Percentiles rank a stretch among this genome's conserved stretches.
Evolutionary conservation across 83 land plant genomes (phyloP).

Genomic region (Thuja plicata): DNA sequence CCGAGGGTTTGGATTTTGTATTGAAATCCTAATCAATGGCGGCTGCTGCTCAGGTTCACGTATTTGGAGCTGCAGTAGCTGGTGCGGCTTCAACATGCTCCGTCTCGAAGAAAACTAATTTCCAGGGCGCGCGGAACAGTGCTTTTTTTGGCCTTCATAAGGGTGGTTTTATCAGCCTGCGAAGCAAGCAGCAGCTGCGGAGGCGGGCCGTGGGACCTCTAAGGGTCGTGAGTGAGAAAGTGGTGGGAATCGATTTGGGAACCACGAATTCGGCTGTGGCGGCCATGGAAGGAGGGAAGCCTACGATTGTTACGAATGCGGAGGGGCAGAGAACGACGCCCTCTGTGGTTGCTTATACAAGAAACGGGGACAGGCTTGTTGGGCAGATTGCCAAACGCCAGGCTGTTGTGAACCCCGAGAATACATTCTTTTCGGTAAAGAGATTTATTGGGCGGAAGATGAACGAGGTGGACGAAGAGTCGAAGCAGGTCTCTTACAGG

Average conservation of each 20-base stretch:
- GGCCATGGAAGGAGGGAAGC: conserved; percentile 95
- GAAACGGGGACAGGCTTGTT: conserved; percentile 80
- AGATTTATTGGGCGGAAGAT: conserved; percentile 81
- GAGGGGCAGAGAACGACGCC: conserved; percentile 90
- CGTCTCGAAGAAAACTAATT: neutral
- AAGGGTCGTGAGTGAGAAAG: conserved; percentile 73
- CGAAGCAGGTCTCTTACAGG: conserved; percentile 84
- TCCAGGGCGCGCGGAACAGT: neutral
- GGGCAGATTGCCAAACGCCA: conserved; percentile 93
- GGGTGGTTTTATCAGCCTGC: neutral
- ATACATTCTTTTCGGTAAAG: conserved; percentile 87
- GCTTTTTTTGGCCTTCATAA: conserved; percentile 3
- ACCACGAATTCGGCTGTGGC: conserved; percentile 90
- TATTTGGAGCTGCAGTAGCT: neutral
- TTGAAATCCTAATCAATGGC: conserved; percentile 5
- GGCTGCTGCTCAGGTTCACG: conserved; percentile 13
- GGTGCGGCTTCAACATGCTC: too few relatives aligned
- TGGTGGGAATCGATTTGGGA: conserved; percentile 81
- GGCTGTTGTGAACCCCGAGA: conserved; percentile 86
- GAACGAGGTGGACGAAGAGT: conserved; percentile 84
- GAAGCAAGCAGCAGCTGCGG: neutral
- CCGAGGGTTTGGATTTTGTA: neutral
- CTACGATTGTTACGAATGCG: conserved; percentile 83
- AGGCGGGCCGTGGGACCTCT: conserved; percentile 31
- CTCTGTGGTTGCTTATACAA: conserved; percentile 81